Evolutionary conservation across 805 yeast species (phyloP).

Genomic region (Metschnikowia colocasiae): DNA sequence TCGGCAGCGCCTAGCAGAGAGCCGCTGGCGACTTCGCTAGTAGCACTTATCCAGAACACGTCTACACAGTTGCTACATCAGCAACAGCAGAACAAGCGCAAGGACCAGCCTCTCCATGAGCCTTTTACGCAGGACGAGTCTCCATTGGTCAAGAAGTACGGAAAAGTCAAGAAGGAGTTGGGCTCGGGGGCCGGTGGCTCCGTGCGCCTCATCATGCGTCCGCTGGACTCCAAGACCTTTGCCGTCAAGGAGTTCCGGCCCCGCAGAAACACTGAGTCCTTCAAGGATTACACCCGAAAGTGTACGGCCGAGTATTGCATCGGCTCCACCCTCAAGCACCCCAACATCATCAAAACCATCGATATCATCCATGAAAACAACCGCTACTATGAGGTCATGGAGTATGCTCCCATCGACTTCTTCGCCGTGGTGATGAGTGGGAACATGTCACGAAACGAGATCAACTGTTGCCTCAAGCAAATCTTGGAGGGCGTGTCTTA

Average conservation of each 20-base stretch:
- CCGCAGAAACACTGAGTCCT: conserved; percentile 62
- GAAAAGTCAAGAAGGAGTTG: conserved; percentile 66
- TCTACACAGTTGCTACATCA: conserved; percentile 21
- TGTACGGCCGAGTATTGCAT: conserved; percentile 88
- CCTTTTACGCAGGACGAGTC: conserved; percentile 23
- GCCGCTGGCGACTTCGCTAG: conserved; percentile 17
- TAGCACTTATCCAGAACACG: conserved; percentile 19
- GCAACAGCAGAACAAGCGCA: conserved; percentile 21
- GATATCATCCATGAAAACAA: conserved; percentile 69
- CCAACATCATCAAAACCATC: conserved; percentile 73
- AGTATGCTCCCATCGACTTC: conserved; percentile 82
- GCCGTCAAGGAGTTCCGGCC: conserved; percentile 84
- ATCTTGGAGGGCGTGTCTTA: conserved; percentile 68
- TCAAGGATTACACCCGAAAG: conserved; percentile 77
- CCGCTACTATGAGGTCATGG: conserved; percentile 88
- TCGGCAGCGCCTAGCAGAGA: conserved; percentile 12
- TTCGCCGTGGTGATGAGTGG: conserved; percentile 88
- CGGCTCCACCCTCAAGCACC: conserved; percentile 78
- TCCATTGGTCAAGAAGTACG: conserved; percentile 51
- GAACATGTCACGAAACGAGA: conserved; percentile 74
- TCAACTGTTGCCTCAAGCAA: conserved; percentile 78
- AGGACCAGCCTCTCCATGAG: conserved; percentile 13
- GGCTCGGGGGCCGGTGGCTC: conserved; percentile 91
- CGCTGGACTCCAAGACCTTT: conserved; percentile 65
- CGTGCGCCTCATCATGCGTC: conserved; percentile 66